Conservation (phyloP, 192 early-diverging fungal species). For the Thamnidium elegans region DNA sequence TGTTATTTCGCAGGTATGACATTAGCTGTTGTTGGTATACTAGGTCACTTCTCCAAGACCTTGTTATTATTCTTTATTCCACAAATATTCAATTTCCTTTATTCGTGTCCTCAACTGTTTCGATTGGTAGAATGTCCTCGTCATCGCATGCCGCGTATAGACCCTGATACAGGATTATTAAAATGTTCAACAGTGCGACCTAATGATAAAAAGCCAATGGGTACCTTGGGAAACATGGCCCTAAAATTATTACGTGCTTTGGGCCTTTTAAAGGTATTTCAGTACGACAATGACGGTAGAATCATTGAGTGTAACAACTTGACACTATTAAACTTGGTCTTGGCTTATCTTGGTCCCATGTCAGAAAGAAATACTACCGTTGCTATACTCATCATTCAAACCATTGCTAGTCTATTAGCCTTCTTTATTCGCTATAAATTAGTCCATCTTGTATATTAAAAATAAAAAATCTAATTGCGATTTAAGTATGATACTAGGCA, state of each 20-base stretch:
- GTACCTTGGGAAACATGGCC: constrained; percentile 50
- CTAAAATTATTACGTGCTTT: constrained; percentile 52
- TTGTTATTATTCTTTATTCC: constrained; percentile 92
- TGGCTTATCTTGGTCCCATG: constrained; percentile 76
- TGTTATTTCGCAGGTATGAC: constrained; percentile 99
- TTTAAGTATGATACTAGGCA: too few relatives aligned
- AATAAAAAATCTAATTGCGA: not conserved
- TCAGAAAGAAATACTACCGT: constrained; percentile 62
- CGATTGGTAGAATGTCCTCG: constrained; percentile 91
- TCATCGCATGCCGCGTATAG: constrained; percentile 82
- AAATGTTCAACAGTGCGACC: constrained; percentile 35
- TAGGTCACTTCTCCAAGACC: constrained; percentile 92
- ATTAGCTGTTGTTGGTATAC: constrained; percentile 94
- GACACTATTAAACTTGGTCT: constrained; percentile 86
- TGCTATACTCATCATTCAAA: constrained; percentile 66
- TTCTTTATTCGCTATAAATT: constrained; percentile 82
- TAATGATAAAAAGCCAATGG: constrained; percentile 31
- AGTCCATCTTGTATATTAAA: constrained; percentile 78
- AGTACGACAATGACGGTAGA: constrained; percentile 46
- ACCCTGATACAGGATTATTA: constrained; percentile 43
- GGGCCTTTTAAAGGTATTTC: constrained; percentile 50
- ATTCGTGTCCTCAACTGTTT: constrained; percentile 94
- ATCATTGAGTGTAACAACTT: constrained; percentile 79
- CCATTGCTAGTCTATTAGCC: constrained; percentile 61
- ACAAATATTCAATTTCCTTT: constrained; percentile 97